phyloP scores from a whole-genome alignment of 345 rosid species.

The Alliaria petiolata region DNA sequence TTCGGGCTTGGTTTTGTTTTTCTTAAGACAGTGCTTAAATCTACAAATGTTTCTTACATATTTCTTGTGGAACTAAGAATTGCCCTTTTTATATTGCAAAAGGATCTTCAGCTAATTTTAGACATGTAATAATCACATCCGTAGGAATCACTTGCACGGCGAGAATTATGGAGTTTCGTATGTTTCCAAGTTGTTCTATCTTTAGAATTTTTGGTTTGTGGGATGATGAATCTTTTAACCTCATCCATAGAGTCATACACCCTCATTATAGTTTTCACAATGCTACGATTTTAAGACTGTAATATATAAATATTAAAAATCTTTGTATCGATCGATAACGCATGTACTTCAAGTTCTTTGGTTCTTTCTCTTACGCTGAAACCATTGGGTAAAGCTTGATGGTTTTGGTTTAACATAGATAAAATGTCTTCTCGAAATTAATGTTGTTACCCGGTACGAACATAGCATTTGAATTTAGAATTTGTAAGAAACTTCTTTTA shows the following conservation, averaged over 20 bases:
- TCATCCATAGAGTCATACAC: not conserved
- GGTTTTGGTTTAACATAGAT: not conserved
- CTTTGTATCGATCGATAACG: not conserved
- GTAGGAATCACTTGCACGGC: not conserved
- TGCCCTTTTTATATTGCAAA: constrained; percentile 16
- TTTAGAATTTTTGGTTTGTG: constrained; percentile 9
- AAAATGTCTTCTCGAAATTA: not conserved
- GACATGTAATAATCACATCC: constrained; percentile 1
- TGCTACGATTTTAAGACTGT: not conserved
- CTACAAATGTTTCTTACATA: not conserved
- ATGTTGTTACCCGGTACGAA: not conserved
- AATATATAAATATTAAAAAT: not conserved
- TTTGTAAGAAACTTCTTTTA: no score
- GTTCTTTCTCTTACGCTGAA: not conserved
- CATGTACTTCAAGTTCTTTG: not conserved
- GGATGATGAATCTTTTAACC: not conserved
- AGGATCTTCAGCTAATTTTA: not conserved
- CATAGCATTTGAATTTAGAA: no score
- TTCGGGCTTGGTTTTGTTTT: not conserved
- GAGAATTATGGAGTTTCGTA: constrained; percentile 21
- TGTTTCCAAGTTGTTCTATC: not conserved
- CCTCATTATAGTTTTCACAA: constrained; percentile 2
- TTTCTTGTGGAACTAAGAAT: not conserved
- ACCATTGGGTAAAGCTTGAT: not conserved
- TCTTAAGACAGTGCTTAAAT: not conserved